phyloP scores from a whole-genome alignment of 2,329 filamentous ascomycete genomes.

The Fusarium sp. region DNA sequence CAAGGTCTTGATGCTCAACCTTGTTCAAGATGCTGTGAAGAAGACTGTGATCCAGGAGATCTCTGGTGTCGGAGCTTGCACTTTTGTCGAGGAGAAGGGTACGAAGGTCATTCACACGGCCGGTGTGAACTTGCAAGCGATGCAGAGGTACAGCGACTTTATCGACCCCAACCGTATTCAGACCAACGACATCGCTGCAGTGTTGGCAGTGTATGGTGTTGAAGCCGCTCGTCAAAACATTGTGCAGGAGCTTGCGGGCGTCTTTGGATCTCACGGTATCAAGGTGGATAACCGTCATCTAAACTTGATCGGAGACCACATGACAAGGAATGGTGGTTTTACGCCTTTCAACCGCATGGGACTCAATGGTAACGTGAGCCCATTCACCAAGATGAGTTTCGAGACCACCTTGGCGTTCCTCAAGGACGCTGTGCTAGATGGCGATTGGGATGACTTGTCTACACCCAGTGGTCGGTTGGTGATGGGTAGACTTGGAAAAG shows the following conservation, averaged over 20 bases:
- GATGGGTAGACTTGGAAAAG: conserved; percentile 82
- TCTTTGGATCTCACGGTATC: conserved; percentile 94
- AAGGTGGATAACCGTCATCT: conserved; percentile 91
- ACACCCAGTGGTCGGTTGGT: conserved; percentile 91
- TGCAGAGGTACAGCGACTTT: conserved; percentile 88
- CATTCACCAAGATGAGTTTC: conserved; percentile 99
- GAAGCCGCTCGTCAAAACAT: conserved; percentile 92
- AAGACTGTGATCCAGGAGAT: conserved; percentile 90
- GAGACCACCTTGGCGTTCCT: conserved; percentile 96
- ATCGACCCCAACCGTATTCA: conserved; percentile 88
- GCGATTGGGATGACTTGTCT: conserved; percentile 88
- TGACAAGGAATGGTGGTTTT: conserved; percentile 94
- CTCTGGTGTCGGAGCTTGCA: conserved; percentile 79
- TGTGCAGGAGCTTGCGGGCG: conserved; percentile 84
- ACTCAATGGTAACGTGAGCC: conserved; percentile 84
- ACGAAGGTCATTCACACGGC: conserved; percentile 78
- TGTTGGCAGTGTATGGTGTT: conserved; percentile 89
- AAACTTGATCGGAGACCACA: conserved; percentile 95
- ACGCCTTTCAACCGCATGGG: conserved; percentile 94
- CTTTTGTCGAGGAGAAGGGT: conserved; percentile 69
- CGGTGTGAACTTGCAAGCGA: conserved; percentile 89
- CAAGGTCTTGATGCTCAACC: conserved; percentile 92
- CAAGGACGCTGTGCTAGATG: conserved; percentile 89
- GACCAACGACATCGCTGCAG: conserved; percentile 92
- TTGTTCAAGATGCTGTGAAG: conserved; percentile 85